Base-by-base conservation (phyloP, 2,329 filamentous ascomycete genomes). In the Moelleriella libera region DNA sequence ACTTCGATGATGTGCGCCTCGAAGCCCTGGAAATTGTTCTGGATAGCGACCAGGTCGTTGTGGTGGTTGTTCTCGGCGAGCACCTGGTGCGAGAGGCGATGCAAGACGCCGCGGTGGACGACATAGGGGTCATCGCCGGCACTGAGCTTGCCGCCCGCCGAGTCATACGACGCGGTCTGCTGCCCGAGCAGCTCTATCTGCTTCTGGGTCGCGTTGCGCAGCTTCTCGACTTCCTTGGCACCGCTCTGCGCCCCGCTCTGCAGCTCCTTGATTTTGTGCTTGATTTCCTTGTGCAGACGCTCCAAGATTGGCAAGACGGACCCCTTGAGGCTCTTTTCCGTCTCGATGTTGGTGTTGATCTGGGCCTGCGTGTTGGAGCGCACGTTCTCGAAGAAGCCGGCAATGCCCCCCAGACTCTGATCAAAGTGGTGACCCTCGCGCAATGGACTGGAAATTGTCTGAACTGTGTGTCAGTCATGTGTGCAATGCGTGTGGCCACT, bases 11-110 rank as follows among this genome's bases (percentile, higher is more conserved):
- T 72, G 62, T 97, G 89, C 0, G 80, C 74, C 66, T 98, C 92
- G 56, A 97, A 98, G 39, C 81, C 74, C 48, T 83, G 73, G 62
- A 97, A 95, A 62, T 87, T 87, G 68, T 84, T 82, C 67, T 98
- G 92, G n/a, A 96, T 85, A 8, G 83, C 77, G 52, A 98, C 76
- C 49, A 97, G 76, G 61, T 98, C 92, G 61, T 94, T 87, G 53
- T 83, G 80, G 68, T 94, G 90, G 71, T 89, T 94, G 74, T 98
- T 98, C 71, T 98, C 92, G 61, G 95, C 88, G 44, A 87, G 72
- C 37, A 97, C 78, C 69, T 98, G 92, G 70, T 85, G 90, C 74
- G 87, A 82, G 48, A 98, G 72, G 42, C 88, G 82, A 68, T 96
- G 78, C 53, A 86, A 68, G 49, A 96, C 81, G 50, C 86, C 85